These are phyloP conservation scores for Corinectria fuckeliana DNA, from an alignment of 2,329 filamentous ascomycete species.

Conservation along the genomic window DNA sequence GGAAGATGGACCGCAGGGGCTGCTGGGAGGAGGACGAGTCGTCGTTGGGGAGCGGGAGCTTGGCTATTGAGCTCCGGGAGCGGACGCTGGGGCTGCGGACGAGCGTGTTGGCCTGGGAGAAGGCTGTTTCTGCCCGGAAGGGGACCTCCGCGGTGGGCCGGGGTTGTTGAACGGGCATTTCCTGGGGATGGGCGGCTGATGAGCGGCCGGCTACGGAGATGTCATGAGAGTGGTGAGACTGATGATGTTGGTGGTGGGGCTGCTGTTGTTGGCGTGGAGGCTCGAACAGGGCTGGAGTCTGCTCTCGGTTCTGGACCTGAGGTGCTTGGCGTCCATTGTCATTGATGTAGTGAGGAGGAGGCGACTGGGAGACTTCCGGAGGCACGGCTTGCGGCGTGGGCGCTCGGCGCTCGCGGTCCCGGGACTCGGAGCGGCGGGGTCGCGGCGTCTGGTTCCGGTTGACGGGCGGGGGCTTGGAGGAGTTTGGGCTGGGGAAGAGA, in stretches of 20 bases:
- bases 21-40: constrained; percentile 40
- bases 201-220: constrained; percentile 35
- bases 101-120: constrained; percentile 58
- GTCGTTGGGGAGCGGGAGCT: constrained; percentile 52
- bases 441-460: constrained; percentile 50
- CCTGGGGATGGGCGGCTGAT: constrained; percentile 26
- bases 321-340: constrained; percentile 43
- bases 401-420: constrained; percentile 43
- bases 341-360: constrained; percentile 6
- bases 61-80: constrained; percentile 64
- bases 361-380: constrained; percentile 24
- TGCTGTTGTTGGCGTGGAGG: constrained; percentile 34
- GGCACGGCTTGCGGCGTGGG: constrained; percentile 42
- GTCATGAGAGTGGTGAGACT: constrained; percentile 18
- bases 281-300: constrained; percentile 45
- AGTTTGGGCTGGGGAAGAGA: constrained; percentile 61
- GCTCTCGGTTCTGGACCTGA: constrained; percentile 40
- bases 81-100: constrained; percentile 56
- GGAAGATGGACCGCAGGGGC: constrained; percentile 74
- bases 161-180: constrained; percentile 46
- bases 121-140: constrained; percentile 56
- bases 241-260: not conserved
- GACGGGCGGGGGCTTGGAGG: constrained; percentile 40
- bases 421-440: constrained; percentile 46
- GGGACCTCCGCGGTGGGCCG: constrained; percentile 51